Evolutionary conservation across 805 yeast genomes (phyloP).

Genomic region (Kodamaea hsintzibuensis): DNA sequence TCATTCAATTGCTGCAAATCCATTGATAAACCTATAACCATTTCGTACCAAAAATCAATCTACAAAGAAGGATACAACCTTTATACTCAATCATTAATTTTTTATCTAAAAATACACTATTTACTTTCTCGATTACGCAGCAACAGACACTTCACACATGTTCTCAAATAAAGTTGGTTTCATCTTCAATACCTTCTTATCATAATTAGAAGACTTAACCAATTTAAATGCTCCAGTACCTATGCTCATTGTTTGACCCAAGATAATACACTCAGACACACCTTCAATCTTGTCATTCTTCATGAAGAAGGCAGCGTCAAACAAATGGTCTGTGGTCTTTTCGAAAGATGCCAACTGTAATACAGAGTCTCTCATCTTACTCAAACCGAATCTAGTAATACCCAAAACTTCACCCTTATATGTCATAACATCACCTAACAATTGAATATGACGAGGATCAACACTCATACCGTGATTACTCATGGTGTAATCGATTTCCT

Average conservation of each 20-base stretch:
- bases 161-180: slow-evolving; percentile 51
- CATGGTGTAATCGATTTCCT: slow-evolving; percentile 97
- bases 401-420: slow-evolving; percentile 98
- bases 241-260: slow-evolving; percentile 96
- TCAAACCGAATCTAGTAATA: slow-evolving; percentile 95
- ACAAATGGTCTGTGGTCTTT: slow-evolving; percentile 96
- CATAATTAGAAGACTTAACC: slow-evolving; percentile 56
- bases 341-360: slow-evolving; percentile 96
- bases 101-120: background rate
- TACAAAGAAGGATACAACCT: background rate
- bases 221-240: slow-evolving; percentile 97
- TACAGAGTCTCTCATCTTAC: slow-evolving; percentile 98
- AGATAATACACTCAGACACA: slow-evolving; percentile 94
- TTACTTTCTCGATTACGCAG: slow-evolving; percentile 12
- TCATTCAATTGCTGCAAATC: too few relatives aligned
- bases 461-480: slow-evolving; percentile 99
- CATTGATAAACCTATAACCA: too few relatives aligned
- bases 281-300: slow-evolving; percentile 95
- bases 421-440: slow-evolving; percentile 97
- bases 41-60: too few relatives aligned
- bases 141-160: slow-evolving; percentile 15
- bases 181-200: slow-evolving; percentile 40
- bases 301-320: slow-evolving; percentile 98
- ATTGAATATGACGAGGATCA: slow-evolving; percentile 98
- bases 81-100: background rate